phyloP scores from a whole-genome alignment of 129 eudicot genomes.

The Flaveria brownii region DNA sequence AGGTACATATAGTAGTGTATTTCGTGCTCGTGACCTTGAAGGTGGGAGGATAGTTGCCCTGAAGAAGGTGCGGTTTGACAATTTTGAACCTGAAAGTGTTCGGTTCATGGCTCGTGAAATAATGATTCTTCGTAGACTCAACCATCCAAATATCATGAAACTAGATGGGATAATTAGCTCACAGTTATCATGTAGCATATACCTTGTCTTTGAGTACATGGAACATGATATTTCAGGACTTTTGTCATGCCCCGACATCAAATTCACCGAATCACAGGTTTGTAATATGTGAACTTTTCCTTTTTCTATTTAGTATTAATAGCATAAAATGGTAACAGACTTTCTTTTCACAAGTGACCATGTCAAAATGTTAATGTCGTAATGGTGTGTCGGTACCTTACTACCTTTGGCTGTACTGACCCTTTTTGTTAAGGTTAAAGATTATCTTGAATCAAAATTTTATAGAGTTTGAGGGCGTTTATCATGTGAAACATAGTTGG shows the following conservation, averaged over 20 bases:
- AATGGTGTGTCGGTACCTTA: not conserved
- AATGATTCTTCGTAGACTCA: slow-evolving; percentile 76
- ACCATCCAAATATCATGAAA: slow-evolving; percentile 88
- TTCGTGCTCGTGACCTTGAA: slow-evolving; percentile 77
- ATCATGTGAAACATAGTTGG: not conserved
- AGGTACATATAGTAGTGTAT: slow-evolving; percentile 92
- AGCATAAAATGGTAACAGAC: not conserved
- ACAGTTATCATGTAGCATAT: slow-evolving; percentile 76
- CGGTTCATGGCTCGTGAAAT: slow-evolving; percentile 98
- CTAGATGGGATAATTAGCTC: slow-evolving; percentile 83
- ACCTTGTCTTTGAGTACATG: slow-evolving; percentile 95
- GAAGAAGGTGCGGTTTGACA: slow-evolving; percentile 90
- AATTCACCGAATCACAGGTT: slow-evolving; percentile 89
- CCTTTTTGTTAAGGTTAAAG: not conserved
- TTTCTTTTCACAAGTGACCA: not conserved
- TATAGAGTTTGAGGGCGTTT: not conserved
- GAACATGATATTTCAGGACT: slow-evolving; percentile 92
- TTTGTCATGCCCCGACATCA: slow-evolving; percentile 67
- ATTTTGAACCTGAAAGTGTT: slow-evolving; percentile 95
- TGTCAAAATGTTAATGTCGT: not conserved
- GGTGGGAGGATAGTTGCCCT: slow-evolving; percentile 77
- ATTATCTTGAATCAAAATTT: not conserved
- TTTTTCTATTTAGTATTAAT: not conserved
- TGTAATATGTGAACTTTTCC: slow-evolving; percentile 17
- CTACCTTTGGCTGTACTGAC: not conserved